Base-by-base conservation (phyloP, 2,329 filamentous ascomycete genomes). In the Phaeosphaeriaceae sp. region DNA sequence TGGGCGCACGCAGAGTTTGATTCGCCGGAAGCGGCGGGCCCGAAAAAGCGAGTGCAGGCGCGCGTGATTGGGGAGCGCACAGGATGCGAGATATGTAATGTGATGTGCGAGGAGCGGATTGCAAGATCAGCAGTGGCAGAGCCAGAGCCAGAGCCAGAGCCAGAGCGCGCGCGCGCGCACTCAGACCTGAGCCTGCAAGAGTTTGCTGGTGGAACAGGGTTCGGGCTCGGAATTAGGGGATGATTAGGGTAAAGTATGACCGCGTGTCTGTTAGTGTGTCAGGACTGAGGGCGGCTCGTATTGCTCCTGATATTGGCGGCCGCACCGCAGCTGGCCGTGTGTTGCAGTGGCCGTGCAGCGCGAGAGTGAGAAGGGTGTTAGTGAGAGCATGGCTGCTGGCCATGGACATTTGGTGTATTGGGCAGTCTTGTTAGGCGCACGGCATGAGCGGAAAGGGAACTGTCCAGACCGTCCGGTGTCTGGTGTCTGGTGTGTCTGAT, bases 221-320 rank as follows among this genome's bases (percentile, higher is more conserved):
- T 73, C 65, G 64, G 72, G 49, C 66, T 71, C 74, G 73, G 74
- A 71, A 64, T 65, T 68, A 69, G 67, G 66, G 66, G 67, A 71
- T 64, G 66, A 60, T 75, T 74, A 69, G 65, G 72, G 73, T 61
- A 64, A 67, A 61, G 68, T 76, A 73, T 73, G 72, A 72, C 69
- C 60, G 63, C 64, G 63, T 56, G 52, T 48, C 44, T 60, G 59
- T 67, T 71, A 70, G 67, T 64, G 60, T 28, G 24, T 19, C 17
- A 28, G 47, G 48, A 50, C 30, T 65, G 66, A 55, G 61, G 35
- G 55, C 58, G 64, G 60, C 54, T 62, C 56, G 63, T 15, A 11
- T 52, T 63, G 65, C 65, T 76, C 35, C 35, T 65, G 67, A 52
- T 53, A 61, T 65, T 65, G 62, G 65, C 67, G 69, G 70, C 64